Evolutionary conservation across 2,329 filamentous ascomycete species (phyloP), one percentile per base, ranked within the genome.

Genomic region (Didymella pinodella): DNA sequence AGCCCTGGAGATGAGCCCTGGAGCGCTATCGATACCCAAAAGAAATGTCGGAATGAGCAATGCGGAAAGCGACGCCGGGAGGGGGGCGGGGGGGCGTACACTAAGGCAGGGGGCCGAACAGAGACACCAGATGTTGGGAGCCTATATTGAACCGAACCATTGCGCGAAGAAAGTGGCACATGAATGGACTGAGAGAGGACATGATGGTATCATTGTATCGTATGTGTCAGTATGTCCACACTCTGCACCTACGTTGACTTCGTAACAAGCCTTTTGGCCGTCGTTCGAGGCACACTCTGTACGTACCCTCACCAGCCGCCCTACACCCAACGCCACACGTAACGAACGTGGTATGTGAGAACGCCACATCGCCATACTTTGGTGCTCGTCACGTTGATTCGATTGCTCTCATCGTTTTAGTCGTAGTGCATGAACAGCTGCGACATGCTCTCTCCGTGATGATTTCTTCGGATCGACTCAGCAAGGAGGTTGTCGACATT

Each of bases 391-490:
- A 14, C 5, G 1, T 2, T 32, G 11, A 11, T 4, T 48, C 4
- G 2, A 38, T 7, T 11, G 4, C 18, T n/a, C 11, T 18, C 8
- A 2, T 25, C 10, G 36, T 63, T 62, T 63, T 64, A 78, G 58
- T 78, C 75, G 41, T 75, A 77, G 65, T 82, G 79, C 70, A 80
- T 77, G 62, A 82, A 84, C 3, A 84, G 77, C 66, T 81, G 79
- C 51, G 77, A 80, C 72, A 92, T 90, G 64, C 90, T 89, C 81
- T 97, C 94, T 78, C 95, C 95, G 73, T 98, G 95, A 78, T 99
- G 94, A 76, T 98, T 98, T 71, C 95, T 88, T 70, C 95, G 87
- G 68, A 99, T 98, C 49, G 93, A 93, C 79, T 99, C 95, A 4
- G 93, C 87, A 40, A 99, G 83, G 50, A 99, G 82, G 73, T 89